phyloP scores from a whole-genome alignment of 2,329 filamentous ascomycete genomes.

The Fusarium cyanostomum region DNA sequence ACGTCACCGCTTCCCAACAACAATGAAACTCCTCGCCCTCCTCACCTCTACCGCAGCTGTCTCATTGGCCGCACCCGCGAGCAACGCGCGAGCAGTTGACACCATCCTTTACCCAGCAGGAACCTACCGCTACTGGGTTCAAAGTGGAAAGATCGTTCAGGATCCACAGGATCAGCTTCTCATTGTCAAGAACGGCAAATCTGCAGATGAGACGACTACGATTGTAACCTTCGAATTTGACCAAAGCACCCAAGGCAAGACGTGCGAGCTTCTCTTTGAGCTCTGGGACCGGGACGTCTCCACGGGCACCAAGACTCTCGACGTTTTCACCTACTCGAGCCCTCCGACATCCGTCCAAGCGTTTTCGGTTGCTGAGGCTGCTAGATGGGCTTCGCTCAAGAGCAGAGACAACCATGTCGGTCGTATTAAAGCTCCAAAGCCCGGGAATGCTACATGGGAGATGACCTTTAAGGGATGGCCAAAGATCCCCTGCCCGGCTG shows the following conservation, averaged over 20 bases:
- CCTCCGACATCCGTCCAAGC: background rate
- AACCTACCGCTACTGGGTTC: constrained; percentile 12
- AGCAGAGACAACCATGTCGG: constrained; percentile 11
- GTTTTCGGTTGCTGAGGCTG: background rate
- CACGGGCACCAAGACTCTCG: constrained; percentile 1
- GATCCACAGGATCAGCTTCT: constrained; percentile 15
- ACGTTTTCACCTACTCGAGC: constrained; percentile 12
- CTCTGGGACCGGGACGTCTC: constrained; percentile 18
- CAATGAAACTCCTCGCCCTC: background rate
- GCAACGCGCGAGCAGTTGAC: background rate
- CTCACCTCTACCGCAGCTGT: background rate
- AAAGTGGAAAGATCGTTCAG: background rate
- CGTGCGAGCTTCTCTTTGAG: constrained; percentile 17
- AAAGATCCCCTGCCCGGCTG: constrained; percentile 13
- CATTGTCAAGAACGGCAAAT: constrained; percentile 14
- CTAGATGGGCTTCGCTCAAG: background rate
- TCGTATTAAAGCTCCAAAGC: background rate
- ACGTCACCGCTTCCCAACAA: background rate
- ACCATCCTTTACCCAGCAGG: constrained; percentile 3
- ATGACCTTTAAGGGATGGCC: constrained; percentile 2
- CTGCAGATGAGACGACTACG: constrained; percentile 7
- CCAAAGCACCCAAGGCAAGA: background rate
- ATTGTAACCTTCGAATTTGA: constrained; percentile 17
- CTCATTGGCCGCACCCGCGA: background rate
- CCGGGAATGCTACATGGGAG: constrained; percentile 1